Evolutionary conservation across 169 alveolate genomes (phyloP).

Genomic region (Plasmodium berghei): DNA sequence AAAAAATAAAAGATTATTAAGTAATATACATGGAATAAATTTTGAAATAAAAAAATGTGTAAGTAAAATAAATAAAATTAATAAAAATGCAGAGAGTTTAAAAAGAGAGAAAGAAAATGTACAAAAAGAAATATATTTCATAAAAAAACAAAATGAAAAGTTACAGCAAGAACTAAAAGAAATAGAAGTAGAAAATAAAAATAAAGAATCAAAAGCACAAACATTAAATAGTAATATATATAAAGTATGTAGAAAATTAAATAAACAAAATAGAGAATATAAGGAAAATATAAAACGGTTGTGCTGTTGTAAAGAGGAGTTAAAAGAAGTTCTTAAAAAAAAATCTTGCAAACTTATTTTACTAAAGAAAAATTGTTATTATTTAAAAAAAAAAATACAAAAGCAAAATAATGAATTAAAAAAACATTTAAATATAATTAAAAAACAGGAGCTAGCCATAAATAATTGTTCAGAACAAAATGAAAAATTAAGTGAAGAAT

Average conservation of each 20-base stretch:
- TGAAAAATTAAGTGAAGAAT: slow-evolving; percentile 30
- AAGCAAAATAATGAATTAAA: slow-evolving; percentile 3
- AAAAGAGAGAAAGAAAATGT: slow-evolving; percentile 48
- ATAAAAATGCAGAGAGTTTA: slow-evolving; percentile 13
- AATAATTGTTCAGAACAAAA: slow-evolving; percentile 3
- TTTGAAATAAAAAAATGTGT: slow-evolving; percentile 23
- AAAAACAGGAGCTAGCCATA: slow-evolving; percentile 7
- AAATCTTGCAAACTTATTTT: background rate
- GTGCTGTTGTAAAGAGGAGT: background rate
- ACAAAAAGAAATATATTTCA: background rate
- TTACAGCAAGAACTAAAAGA: slow-evolving; percentile 5
- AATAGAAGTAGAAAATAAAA: background rate
- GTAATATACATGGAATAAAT: slow-evolving; percentile 10
- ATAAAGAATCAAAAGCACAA: slow-evolving; percentile 15
- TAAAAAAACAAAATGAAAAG: slow-evolving; percentile 23
- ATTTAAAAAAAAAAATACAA: slow-evolving; percentile 17
- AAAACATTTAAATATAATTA: background rate
- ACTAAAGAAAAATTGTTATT: slow-evolving; percentile 3
- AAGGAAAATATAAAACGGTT: slow-evolving; percentile 2
- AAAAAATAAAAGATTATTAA: slow-evolving; percentile 19
- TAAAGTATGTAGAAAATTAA: slow-evolving; percentile 6
- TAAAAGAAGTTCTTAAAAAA: slow-evolving; percentile 14
- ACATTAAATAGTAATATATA: slow-evolving; percentile 7
- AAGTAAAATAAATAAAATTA: slow-evolving; percentile 1
- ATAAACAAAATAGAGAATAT: background rate